These are phyloP conservation scores for Cicer judaicum DNA, from an alignment of 306 rosid species.

Conservation along the genomic window DNA sequence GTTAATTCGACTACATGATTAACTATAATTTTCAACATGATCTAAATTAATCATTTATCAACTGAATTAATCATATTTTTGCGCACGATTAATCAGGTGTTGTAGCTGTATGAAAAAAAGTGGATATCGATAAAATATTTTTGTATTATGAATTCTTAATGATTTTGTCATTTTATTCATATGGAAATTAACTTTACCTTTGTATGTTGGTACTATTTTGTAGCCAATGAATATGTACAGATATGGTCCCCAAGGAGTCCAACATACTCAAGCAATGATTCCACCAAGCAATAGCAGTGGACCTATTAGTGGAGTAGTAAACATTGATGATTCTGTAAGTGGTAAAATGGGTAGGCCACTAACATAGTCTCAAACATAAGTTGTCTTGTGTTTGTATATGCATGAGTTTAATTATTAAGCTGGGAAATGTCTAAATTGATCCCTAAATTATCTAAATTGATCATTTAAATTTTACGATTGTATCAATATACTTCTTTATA, in stretches of 20 bases:
- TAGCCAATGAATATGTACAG: constrained; percentile 74
- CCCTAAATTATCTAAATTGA: too few species aligned
- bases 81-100: too few species aligned
- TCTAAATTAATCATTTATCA: too few species aligned
- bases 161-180: constrained; percentile 6
- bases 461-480: too few species aligned
- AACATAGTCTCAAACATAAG: constrained; percentile 11
- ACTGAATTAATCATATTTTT: too few species aligned
- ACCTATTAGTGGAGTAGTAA: constrained; percentile 55
- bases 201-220: constrained; percentile 38
- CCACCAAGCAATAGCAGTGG: constrained; percentile 56
- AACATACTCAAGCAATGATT: constrained; percentile 61
- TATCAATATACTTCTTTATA: too few species aligned
- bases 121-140: too few species aligned
- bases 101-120: too few species aligned
- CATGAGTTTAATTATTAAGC: too few species aligned
- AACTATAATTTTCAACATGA: too few species aligned
- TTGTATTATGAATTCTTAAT: neutral
- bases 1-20: too few species aligned
- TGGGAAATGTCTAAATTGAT: too few species aligned
- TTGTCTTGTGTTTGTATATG: constrained; percentile 14
- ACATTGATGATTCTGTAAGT: constrained; percentile 52
- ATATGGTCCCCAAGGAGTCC: constrained; percentile 62
- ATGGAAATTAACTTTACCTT: constrained; percentile 18
- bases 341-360: constrained; percentile 57